Conservation (phyloP, 2,329 filamentous ascomycete genomes). For the Colletotrichum sp. region DNA sequence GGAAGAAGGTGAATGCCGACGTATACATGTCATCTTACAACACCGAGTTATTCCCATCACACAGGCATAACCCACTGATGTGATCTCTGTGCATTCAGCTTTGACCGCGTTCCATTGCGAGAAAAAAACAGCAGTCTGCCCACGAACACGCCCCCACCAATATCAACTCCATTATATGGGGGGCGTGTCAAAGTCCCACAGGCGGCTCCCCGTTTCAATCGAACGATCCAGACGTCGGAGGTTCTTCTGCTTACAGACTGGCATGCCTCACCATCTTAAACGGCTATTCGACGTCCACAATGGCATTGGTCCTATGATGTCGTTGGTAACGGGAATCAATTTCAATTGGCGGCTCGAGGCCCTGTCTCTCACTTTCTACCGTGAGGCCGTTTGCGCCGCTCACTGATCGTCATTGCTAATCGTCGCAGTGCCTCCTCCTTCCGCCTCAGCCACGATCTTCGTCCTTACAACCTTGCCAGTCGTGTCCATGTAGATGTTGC, state of each 20-base stretch:
- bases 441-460: slow-evolving; percentile 55
- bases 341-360: neutral
- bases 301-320: neutral
- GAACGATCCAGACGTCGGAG: slow-evolving; percentile 11
- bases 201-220: neutral
- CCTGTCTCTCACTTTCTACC: neutral
- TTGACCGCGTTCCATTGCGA: neutral
- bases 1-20: neutral
- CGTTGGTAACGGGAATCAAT: neutral
- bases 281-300: neutral
- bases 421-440: slow-evolving; percentile 57
- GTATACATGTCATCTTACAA: neutral
- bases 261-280: neutral
- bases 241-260: slow-evolving; percentile 1
- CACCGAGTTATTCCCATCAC: neutral
- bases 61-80: neutral
- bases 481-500: slow-evolving; percentile 53
- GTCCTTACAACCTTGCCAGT: slow-evolving; percentile 54
- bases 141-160: neutral
- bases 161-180: neutral
- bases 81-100: neutral
- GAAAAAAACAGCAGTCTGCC: neutral
- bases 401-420: slow-evolving; percentile 44
- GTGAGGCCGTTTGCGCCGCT: neutral
- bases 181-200: neutral